Evolutionary conservation across 2,329 filamentous ascomycete species (phyloP).

Genomic region (Aquanectria penicillioides): DNA sequence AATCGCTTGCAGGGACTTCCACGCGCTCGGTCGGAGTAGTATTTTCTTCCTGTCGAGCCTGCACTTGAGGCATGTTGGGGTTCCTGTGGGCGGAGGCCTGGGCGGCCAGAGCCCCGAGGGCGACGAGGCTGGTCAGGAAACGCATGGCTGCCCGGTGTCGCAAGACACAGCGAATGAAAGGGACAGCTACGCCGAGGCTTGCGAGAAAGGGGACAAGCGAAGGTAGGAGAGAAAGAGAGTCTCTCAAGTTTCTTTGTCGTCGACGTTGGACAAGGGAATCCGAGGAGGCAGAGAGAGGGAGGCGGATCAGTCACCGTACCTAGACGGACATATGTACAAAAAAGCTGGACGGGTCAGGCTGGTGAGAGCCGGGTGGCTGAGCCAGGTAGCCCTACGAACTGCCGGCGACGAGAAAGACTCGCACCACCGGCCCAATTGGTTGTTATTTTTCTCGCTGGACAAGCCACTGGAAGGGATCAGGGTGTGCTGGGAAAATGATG

Average conservation of each 20-base stretch:
- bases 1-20: not conserved
- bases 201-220: conserved; percentile 25
- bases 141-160: conserved; percentile 32
- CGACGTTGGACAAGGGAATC: conserved; percentile 19
- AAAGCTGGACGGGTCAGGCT: conserved; percentile 18
- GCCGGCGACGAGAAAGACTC: conserved; percentile 14
- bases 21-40: not conserved
- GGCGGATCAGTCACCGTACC: conserved; percentile 6
- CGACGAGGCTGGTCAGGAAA: conserved; percentile 31
- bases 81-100: conserved; percentile 25
- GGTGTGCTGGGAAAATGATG: conserved; percentile 19
- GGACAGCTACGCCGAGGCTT: conserved; percentile 16
- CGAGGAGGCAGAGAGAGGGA: not conserved
- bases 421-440: conserved; percentile 28
- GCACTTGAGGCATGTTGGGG: conserved; percentile 14
- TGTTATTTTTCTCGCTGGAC: conserved; percentile 26
- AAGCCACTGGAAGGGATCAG: conserved; percentile 30
- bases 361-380: conserved; percentile 35
- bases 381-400: conserved; percentile 36
- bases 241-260: conserved; percentile 7
- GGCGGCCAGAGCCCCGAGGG: conserved; percentile 32
- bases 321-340: conserved; percentile 33
- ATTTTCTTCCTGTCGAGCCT: not conserved
- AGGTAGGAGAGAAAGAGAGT: conserved; percentile 30
- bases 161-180: conserved; percentile 21